Conservation (phyloP, 768 basidiomycete genomes). For the Mycena rosella region DNA sequence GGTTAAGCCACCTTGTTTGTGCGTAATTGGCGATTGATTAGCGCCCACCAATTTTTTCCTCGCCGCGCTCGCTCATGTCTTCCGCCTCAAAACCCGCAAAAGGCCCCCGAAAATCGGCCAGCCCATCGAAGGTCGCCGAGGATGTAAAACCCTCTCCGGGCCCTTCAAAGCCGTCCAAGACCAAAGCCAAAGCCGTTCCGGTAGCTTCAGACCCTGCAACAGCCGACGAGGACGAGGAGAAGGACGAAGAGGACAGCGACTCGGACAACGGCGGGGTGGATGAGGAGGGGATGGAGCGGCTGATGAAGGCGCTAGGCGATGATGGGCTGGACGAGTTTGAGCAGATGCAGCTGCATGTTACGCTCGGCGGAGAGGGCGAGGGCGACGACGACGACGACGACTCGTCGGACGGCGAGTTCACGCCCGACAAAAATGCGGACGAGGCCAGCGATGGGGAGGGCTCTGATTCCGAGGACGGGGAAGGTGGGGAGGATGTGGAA, state of each 20-base stretch:
- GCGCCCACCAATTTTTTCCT: conserved; percentile 15
- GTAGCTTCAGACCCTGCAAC: conserved; percentile 10
- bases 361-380: conserved; percentile 49
- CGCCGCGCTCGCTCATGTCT: conserved; percentile 17
- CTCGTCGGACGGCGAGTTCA: conserved; percentile 47
- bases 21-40: neutral
- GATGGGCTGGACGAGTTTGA: conserved; percentile 78
- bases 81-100: conserved; percentile 17
- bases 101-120: conserved; percentile 18
- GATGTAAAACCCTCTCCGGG: conserved; percentile 14
- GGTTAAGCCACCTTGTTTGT: neutral
- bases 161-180: conserved; percentile 27
- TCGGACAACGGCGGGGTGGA: conserved; percentile 63
- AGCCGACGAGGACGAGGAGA: conserved; percentile 28
- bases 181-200: conserved; percentile 18
- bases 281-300: conserved; percentile 67
- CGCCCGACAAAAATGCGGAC: conserved; percentile 43
- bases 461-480: conserved; percentile 37
- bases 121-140: conserved; percentile 11
- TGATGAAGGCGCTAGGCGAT: conserved; percentile 71
- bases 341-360: conserved; percentile 62
- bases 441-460: conserved; percentile 49
- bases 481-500: conserved; percentile 52
- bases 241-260: conserved; percentile 34
- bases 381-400: conserved; percentile 40